phyloP scores from a whole-genome alignment of 1,284 basidiomycete genomes.

The Microbotryum silenes-acaulis region DNA sequence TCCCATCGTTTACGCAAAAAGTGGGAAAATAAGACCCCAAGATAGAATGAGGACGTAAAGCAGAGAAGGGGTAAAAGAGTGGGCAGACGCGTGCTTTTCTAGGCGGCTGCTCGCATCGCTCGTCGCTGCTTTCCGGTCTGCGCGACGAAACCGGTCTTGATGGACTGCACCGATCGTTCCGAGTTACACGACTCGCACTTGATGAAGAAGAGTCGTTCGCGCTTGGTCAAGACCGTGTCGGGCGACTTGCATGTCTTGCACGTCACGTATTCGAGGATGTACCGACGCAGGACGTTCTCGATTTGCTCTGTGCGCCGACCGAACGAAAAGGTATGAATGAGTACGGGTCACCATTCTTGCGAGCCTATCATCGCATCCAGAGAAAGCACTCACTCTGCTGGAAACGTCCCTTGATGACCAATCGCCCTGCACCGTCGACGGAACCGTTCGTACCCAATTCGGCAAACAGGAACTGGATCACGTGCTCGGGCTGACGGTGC shows the following conservation, averaged over 20 bases:
- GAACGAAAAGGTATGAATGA: background rate
- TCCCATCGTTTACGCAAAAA: background rate
- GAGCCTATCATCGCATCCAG: background rate
- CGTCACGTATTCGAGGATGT: constrained; percentile 99
- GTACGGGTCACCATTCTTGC: background rate
- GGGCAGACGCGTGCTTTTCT: background rate
- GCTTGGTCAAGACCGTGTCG: constrained; percentile 90
- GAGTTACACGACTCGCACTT: constrained; percentile 57
- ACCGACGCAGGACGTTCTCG: constrained; percentile 91
- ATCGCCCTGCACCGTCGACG: constrained; percentile 82
- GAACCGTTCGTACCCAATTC: constrained; percentile 98
- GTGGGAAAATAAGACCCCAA: background rate
- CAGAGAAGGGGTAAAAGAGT: background rate
- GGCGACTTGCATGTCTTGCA: constrained; percentile 99
- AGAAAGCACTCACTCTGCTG: constrained; percentile 57
- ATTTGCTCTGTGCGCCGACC: constrained; percentile 53
- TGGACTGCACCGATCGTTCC: constrained; percentile 77
- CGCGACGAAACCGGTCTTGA: constrained; percentile 98
- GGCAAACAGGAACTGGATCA: constrained; percentile 93
- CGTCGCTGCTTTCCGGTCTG: constrained; percentile 61
- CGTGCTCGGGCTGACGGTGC: constrained; percentile 98
- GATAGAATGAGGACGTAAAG: background rate
- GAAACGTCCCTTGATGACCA: constrained; percentile 97
- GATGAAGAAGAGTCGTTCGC: constrained; percentile 99
- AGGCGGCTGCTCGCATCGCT: constrained; percentile 2